Evolutionary conservation across 2,329 filamentous ascomycete species (phyloP), one percentile per base, ranked within the genome.

Genomic region (Aspergillus hiratsukae): DNA sequence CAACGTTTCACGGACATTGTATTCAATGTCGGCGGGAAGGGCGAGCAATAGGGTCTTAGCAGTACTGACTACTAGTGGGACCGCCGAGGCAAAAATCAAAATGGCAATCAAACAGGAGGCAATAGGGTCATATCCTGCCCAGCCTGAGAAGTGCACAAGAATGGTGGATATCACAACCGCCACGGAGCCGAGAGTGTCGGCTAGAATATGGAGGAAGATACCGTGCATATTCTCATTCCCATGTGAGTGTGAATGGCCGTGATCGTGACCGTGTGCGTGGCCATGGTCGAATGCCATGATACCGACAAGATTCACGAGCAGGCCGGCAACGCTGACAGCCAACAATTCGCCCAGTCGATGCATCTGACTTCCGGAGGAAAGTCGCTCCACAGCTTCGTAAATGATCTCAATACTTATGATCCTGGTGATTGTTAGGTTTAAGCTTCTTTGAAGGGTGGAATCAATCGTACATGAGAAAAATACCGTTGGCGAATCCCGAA

Each of bases 151-250:
- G 69, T 95, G 88, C 0, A 95, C 96, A 23, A 97, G 80, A 0
- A 90, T 78, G 0, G 94, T 99, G 7, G 91, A 97, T 35, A 91
- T 85, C 59, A 99, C 96, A 49, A 99, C 94, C 1, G 94, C 94
- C 1, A 92, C 89, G 54, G 92, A 97, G 27, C 94, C 94, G 29
- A 97, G 85, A 0, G 94, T 96, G 71, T 99, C 94, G 5, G 94
- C 94, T 28, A 97, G 81, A 51, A 99, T 90, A 69, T 99, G 94
- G 21, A 99, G 80, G 74, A 96, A 99, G 63, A 99, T 97, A 11
- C 94, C 94, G 65, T 94, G 85, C 92, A 99, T 97, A 70, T 99
- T 99, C 67, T 99, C 94, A 72, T 96, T 96, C 59, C 91, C 88
- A 67, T 92, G 88, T 21, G 68, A 69, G 58, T 78, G 76, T 35